These are phyloP conservation scores for Wickerhamiella australiensis DNA, from an alignment of 805 yeast species.

Conservation along the genomic window DNA sequence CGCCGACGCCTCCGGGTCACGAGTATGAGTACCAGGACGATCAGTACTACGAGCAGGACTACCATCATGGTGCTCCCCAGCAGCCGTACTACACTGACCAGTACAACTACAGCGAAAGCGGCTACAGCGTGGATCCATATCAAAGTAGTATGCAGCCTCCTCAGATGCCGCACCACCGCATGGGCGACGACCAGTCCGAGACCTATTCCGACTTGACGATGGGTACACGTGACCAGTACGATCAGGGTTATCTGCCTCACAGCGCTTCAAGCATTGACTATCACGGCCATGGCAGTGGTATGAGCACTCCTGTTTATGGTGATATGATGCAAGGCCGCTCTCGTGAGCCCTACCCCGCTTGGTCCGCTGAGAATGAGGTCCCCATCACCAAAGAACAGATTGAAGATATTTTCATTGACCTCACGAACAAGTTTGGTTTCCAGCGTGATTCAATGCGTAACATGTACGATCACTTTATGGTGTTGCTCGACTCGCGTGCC, in stretches of 20 bases:
- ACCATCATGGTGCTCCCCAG: slow-evolving; percentile 28
- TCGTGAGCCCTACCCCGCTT: slow-evolving; percentile 95
- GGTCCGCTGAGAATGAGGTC: slow-evolving; percentile 87
- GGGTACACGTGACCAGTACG: slow-evolving; percentile 34
- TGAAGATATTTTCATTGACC: slow-evolving; percentile 42
- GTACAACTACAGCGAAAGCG: slow-evolving; percentile 34
- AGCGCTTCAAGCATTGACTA: slow-evolving; percentile 24
- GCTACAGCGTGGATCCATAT: slow-evolving; percentile 36
- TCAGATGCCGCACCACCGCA: slow-evolving; percentile 14
- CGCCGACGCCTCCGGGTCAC: slow-evolving; percentile 29
- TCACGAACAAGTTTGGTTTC: slow-evolving; percentile 66
- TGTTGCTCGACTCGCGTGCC: slow-evolving; percentile 74
- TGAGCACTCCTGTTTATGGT: slow-evolving; percentile 88
- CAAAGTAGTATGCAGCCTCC: slow-evolving; percentile 30
- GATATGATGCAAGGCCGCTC: slow-evolving; percentile 33
- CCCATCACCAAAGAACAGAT: slow-evolving; percentile 64
- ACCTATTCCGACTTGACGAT: slow-evolving; percentile 34
- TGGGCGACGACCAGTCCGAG: slow-evolving; percentile 29
- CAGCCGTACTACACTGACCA: slow-evolving; percentile 32
- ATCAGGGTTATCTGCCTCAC: slow-evolving; percentile 24
- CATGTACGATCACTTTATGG: slow-evolving; percentile 71
- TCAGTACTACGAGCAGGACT: slow-evolving; percentile 31
- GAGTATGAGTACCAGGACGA: slow-evolving; percentile 29
- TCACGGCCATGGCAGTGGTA: slow-evolving; percentile 62
- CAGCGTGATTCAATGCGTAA: slow-evolving; percentile 67